These are phyloP conservation scores for Ogataea hybrid DNA, from an alignment of 1,139 yeast genomes.

Conservation along the genomic window DNA sequence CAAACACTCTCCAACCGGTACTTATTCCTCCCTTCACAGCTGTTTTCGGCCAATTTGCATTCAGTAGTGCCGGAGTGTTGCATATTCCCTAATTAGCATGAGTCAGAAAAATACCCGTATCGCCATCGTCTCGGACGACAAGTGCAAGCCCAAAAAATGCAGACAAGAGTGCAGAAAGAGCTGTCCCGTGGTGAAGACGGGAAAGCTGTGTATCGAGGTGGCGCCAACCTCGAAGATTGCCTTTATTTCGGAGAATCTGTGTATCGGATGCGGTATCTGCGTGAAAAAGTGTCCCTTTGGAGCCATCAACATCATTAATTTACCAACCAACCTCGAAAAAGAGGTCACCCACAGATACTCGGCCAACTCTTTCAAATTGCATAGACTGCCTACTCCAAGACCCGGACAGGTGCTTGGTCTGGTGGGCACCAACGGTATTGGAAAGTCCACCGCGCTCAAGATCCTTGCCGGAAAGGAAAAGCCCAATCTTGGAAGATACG, in stretches of 20 bases:
- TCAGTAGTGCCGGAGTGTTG: background rate
- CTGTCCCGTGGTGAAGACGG: slow-evolving; percentile 97
- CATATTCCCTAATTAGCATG: slow-evolving; percentile 34
- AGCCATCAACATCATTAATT: slow-evolving; percentile 90
- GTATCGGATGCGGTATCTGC: slow-evolving; percentile 99
- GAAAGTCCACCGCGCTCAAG: slow-evolving; percentile 96
- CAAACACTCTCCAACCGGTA: slow-evolving; percentile 2
- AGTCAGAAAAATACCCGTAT: slow-evolving; percentile 74
- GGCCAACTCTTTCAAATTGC: slow-evolving; percentile 95
- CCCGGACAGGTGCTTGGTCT: slow-evolving; percentile 98
- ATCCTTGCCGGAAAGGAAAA: slow-evolving; percentile 98
- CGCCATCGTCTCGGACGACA: slow-evolving; percentile 91
- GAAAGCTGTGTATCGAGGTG: slow-evolving; percentile 96
- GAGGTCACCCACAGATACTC: slow-evolving; percentile 97
- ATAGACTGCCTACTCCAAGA: slow-evolving; percentile 96
- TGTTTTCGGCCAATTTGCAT: background rate
- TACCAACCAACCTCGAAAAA: slow-evolving; percentile 89
- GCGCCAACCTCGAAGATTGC: slow-evolving; percentile 89
- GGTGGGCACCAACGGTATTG: slow-evolving; percentile 99
- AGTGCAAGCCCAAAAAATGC: slow-evolving; percentile 97
- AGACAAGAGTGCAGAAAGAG: slow-evolving; percentile 96
- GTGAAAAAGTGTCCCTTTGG: slow-evolving; percentile 98
- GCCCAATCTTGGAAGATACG: slow-evolving; percentile 92
- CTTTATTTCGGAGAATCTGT: slow-evolving; percentile 89
- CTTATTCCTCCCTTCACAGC: background rate